These are phyloP conservation scores for Leccinum griseonigrum DNA, from an alignment of 1,284 basidiomycete species.

Conservation along the genomic window DNA sequence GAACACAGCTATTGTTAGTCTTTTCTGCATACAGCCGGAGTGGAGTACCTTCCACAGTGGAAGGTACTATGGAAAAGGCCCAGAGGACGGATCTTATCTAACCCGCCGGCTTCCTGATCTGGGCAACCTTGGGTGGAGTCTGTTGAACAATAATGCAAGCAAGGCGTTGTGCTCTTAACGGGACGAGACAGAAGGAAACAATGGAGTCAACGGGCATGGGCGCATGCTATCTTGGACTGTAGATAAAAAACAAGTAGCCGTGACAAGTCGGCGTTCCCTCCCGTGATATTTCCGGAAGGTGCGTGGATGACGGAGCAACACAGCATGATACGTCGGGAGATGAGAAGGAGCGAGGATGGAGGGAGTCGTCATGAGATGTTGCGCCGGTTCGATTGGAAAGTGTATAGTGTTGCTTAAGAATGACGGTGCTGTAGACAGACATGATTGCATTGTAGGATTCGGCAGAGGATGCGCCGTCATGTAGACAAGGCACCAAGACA, in stretches of 20 bases:
- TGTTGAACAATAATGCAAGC: background rate
- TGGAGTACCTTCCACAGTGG: background rate
- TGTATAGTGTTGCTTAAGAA: background rate
- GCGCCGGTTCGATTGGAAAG: background rate
- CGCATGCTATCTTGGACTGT: background rate
- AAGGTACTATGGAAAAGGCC: background rate
- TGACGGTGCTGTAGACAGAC: background rate
- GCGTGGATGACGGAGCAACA: slow-evolving; percentile 14
- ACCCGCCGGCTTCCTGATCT: slow-evolving; percentile 12
- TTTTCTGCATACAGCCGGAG: slow-evolving; percentile 3
- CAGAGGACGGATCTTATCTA: slow-evolving; percentile 17
- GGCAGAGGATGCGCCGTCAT: background rate
- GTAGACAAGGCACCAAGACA: slow-evolving; percentile 21
- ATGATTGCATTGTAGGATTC: background rate
- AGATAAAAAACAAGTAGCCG: slow-evolving; percentile 8
- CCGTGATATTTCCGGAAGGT: background rate
- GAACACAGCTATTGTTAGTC: slow-evolving; percentile 19
- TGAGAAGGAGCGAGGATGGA: slow-evolving; percentile 12
- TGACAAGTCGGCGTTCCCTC: background rate
- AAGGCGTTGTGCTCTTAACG: background rate
- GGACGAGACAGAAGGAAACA: background rate
- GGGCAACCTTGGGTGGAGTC: background rate
- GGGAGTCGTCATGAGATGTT: background rate
- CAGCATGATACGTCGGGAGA: slow-evolving; percentile 16
- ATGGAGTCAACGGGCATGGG: background rate